Conservation (phyloP, 106 monocot genomes). For the Apostasia shenzhenica region DNA sequence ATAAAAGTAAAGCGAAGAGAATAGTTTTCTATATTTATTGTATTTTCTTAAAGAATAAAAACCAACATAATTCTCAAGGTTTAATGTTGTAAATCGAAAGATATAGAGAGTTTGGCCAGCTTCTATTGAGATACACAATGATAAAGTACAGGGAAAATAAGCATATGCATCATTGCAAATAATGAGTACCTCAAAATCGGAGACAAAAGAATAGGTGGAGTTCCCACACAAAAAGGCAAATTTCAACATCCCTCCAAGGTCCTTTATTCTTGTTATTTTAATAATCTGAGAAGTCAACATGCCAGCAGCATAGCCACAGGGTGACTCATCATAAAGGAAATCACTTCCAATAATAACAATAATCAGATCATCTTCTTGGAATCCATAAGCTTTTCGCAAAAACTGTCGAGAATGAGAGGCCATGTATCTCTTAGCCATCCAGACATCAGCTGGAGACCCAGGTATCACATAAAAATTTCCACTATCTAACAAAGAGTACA, state of each 20-base stretch:
- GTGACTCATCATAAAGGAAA: slow-evolving; percentile 55
- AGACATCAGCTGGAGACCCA: slow-evolving; percentile 59
- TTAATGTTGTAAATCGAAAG: no score
- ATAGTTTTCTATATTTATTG: no score
- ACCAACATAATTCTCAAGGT: no score
- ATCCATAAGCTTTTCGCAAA: slow-evolving; percentile 49
- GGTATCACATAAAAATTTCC: slow-evolving; percentile 87
- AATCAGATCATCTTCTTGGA: slow-evolving; percentile 51
- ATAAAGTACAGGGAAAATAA: no score
- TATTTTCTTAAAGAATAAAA: no score
- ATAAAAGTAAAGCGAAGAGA: no score
- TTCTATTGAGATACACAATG: no score
- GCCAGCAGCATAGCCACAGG: slow-evolving; percentile 46
- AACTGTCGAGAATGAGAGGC: slow-evolving; percentile 38
- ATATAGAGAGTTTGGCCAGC: no score
- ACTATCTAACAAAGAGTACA: slow-evolving; percentile 64
- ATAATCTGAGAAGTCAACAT: slow-evolving; percentile 48
- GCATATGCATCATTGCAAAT: background rate
- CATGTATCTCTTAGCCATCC: slow-evolving; percentile 40
- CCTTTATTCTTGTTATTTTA: slow-evolving; percentile 29
- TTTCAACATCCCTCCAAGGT: slow-evolving; percentile 34
- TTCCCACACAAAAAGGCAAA: slow-evolving; percentile 73
- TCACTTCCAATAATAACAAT: slow-evolving; percentile 60
- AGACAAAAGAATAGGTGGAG: slow-evolving; percentile 29
- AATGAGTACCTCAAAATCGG: slow-evolving; percentile 59